Evolutionary conservation across 768 basidiomycete genomes (phyloP).

Genomic region (Podaxis sp.): DNA sequence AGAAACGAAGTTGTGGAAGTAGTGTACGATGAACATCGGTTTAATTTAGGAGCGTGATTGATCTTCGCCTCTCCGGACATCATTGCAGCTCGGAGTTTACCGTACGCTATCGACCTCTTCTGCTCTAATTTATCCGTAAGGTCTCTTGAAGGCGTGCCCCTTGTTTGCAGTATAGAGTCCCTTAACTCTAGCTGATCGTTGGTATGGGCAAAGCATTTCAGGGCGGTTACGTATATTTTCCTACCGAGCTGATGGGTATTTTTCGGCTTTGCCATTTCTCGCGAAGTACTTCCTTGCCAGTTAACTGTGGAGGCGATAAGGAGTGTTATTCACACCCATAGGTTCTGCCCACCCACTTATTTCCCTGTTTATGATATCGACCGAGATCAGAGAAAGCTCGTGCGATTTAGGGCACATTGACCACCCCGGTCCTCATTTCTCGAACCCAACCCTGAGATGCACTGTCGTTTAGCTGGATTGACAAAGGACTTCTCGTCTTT

Average conservation of each 20-base stretch:
- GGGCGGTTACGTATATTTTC: not conserved
- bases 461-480: not conserved
- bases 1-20: conserved; percentile 13
- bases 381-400: not conserved
- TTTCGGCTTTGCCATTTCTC: not conserved
- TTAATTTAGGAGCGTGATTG: conserved; percentile 14
- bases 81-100: conserved; percentile 15
- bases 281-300: not conserved
- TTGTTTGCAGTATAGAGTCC: not conserved
- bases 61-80: conserved; percentile 6
- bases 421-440: not conserved
- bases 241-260: not conserved
- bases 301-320: not conserved
- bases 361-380: not conserved
- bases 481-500: not conserved
- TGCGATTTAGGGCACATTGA: not conserved
- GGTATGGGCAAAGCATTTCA: not conserved
- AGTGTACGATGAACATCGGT: conserved; percentile 12
- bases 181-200: not conserved
- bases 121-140: not conserved
- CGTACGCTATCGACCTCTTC: not conserved
- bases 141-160: not conserved
- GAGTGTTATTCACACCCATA: not conserved
- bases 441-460: conserved; percentile 4
- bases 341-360: not conserved